Evolutionary conservation across 1,284 basidiomycete genomes (phyloP), one percentile per base, ranked within the genome.

Genomic region (Peniophora sp.): DNA sequence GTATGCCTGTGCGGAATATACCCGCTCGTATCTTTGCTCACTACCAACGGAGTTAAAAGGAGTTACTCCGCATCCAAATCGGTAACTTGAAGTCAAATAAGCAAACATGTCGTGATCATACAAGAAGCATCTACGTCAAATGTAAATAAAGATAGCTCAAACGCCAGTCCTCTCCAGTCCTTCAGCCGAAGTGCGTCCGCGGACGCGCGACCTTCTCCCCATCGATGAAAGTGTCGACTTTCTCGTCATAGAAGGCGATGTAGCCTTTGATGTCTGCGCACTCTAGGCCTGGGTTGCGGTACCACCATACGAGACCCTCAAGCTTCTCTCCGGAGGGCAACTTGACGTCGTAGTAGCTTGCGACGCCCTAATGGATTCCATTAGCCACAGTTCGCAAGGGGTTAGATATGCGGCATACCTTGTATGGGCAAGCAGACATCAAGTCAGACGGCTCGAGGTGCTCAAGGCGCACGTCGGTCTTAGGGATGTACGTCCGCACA

Each of bases 401-500:
- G 27, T 5, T 6, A 32, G 48, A 49, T 49, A 25, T 49, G 49
- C 54, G 19, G 55, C 63, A 39, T 46, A 79, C 83, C 74, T 85
- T 85, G 70, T 84, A 85, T 1, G 82, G 83, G 58, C 83, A 85
- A 32, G 60, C 61, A 0, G 76, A 76, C 1, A 63, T 73, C 1
- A 69, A 64, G 3, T 72, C 60, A 2, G 82, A 80, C 2, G 70
- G 67, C 23, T 60, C 64, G 54, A 85, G 67, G 3, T 80, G 61
- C 39, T 79, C 77, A 50, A 81, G 56, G 35, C 68, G 69, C 52
- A 72, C 75, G 57, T 85, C 79, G 5, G 70, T 70, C 63, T 75
- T 73, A 1, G 81, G 78, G 52, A 85, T 78, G 62, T 85, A 85
- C 2, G 74, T 81, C 47, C 83, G 71, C 35, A 75, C 69, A 3